Evolutionary conservation across 768 basidiomycete species (phyloP), one percentile per base, ranked within the genome.

Genomic region (Podaxis pistillaris): DNA sequence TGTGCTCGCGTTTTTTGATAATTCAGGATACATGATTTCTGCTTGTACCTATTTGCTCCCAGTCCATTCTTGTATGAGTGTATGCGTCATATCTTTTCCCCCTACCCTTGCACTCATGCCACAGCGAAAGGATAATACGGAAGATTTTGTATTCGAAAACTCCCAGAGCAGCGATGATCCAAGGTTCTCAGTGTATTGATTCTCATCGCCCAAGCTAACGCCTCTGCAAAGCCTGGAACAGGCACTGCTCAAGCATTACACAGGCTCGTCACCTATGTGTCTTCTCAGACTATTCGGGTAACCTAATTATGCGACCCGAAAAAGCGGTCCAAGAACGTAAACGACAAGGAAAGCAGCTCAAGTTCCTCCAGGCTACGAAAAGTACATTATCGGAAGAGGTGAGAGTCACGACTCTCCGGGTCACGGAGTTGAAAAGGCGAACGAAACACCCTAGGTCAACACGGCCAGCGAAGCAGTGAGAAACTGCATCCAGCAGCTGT

Each of bases 1-100:
- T 77, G 13, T 76, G 75, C 56, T 75, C 74, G 19, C 73, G 75
- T 30, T 77, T 76, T 47, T 37, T 24, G 22, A 40, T 62, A 38
- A n/a, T 9, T 37, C 13, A 17, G 2, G 51, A 53, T 28, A 44
- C 51, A 17, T 60, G 26, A 60, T 41, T 17, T 50, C 17, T 46
- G 33, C 30, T 62, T 56, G 54, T 56, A 33, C 37, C 37, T 62
- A 49, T 62, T 62, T 62, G 54, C 36, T 36, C 55, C 36, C 9
- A 33, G 36, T 26, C 36, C 36, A 4, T 47, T 26, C 3, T 19
- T 15, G 30, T 8, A 12, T 36, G 40, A 55, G 28, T 47, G 22
- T 55, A 56, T 54, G 50, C 59, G 52, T 33, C 54, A 2, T 52
- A 5, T 24, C 37, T 26, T 28, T 50, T 33, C 46, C 28, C 46